Conservation (phyloP, 805 yeast species). For the Saturnispora mendoncae region DNA sequence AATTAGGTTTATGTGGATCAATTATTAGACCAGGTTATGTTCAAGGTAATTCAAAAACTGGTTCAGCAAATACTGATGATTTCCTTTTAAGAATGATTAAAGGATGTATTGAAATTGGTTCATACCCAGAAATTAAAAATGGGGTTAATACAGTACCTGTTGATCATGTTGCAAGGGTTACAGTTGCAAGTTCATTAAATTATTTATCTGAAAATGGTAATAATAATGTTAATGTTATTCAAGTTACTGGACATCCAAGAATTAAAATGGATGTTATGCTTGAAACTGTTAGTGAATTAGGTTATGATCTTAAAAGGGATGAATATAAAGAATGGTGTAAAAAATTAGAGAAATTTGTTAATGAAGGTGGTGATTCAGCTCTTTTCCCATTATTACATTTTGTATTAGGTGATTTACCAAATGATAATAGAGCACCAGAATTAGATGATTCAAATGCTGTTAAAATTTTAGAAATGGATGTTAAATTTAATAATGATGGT, state of each 20-base stretch:
- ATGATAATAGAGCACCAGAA: conserved; percentile 90
- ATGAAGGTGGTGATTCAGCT: conserved; percentile 73
- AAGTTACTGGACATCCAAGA: conserved; percentile 97
- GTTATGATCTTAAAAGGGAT: conserved; percentile 54
- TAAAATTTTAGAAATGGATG: conserved; percentile 55
- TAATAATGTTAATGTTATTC: conserved; percentile 54
- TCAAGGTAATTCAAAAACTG: conserved; percentile 75
- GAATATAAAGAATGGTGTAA: conserved; percentile 77
- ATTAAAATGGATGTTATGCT: conserved; percentile 70
- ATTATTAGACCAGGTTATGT: conserved; percentile 95
- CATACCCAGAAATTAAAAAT: conserved; percentile 77
- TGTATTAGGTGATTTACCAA: conserved; percentile 87
- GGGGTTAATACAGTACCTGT: conserved; percentile 95
- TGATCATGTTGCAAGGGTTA: conserved; percentile 92
- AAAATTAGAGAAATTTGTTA: conserved; percentile 66
- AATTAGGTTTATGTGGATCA: conserved; percentile 77
- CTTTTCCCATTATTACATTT: conserved; percentile 89
- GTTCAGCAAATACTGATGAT: conserved; percentile 94
- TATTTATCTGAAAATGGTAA: conserved; percentile 41
- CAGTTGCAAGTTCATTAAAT: conserved; percentile 71
- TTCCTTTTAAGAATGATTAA: conserved; percentile 89
- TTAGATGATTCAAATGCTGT: conserved; percentile 80
- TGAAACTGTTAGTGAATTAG: conserved; percentile 55
- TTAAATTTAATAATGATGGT: conserved; percentile 39
- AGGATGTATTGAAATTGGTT: conserved; percentile 85